Evolutionary conservation across 352 stramenopile species (phyloP).

Genomic region (Phytophthora rubi): DNA sequence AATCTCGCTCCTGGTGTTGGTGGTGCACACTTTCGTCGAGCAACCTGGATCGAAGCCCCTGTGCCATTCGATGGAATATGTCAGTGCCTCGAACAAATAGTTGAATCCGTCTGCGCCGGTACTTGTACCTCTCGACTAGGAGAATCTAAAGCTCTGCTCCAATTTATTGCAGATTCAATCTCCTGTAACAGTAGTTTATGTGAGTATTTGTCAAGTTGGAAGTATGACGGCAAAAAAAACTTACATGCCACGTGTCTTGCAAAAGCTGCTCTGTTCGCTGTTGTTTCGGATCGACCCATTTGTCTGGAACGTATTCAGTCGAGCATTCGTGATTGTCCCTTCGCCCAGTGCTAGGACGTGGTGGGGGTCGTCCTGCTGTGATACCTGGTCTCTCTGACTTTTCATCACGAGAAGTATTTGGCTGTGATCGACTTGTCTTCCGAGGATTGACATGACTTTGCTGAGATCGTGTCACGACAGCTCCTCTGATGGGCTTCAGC

Average conservation of each 20-base stretch:
- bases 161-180: conserved; percentile 35
- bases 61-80: not conserved
- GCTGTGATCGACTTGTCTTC: conserved; percentile 14
- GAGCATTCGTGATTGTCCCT: conserved; percentile 11
- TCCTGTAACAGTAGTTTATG: conserved; percentile 11
- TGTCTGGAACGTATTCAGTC: conserved; percentile 2
- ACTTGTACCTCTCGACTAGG: conserved; percentile 10
- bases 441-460: conserved; percentile 1
- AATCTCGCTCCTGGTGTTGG: conserved; percentile 9
- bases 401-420: conserved; percentile 20
- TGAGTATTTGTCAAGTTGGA: not conserved
- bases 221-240: not conserved
- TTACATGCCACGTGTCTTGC: conserved; percentile 45
- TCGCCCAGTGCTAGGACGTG: conserved; percentile 25
- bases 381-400: not conserved
- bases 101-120: not conserved
- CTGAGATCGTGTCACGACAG: conserved; percentile 12
- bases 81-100: not conserved
- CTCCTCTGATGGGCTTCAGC: conserved; percentile 11
- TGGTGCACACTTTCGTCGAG: conserved; percentile 10
- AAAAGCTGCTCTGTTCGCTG: conserved; percentile 42
- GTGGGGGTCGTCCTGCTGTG: not conserved
- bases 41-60: conserved; percentile 25
- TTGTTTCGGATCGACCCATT: conserved; percentile 48
- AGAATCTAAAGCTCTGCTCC: conserved; percentile 7